Base-by-base conservation (phyloP, 257 asterid genomes). In the Vinca minor region DNA sequence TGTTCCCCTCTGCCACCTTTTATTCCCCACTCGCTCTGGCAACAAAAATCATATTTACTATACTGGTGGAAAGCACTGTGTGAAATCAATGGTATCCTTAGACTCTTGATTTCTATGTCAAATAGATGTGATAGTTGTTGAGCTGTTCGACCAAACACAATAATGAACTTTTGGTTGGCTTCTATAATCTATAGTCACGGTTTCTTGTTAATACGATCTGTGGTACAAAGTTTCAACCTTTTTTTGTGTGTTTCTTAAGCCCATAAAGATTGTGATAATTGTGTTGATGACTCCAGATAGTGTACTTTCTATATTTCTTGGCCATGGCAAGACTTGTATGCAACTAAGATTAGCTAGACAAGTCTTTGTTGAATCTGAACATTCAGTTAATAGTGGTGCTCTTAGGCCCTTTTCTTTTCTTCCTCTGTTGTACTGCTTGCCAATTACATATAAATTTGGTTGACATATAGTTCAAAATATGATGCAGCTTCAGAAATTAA, bases 401-500 rank as follows among this genome's bases (percentile, higher is more conserved):
- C 4, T 39, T 11, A n/a, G 26, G 11, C 11, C 15, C 45, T 28
- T 26, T 48, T 18, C 5, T 12, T 42, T 70, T 61, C 14, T 41
- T 54, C 45, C 38, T 32, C 47, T 9, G 26, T 18, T 0, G 28
- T 55, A 17, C 2, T 23, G 4, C 25, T 42, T 48, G 48, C 48
- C 62, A 39, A 11, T 58, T 48, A 4, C 39, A n/a, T 41, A 35
- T 20, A 58, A 64, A n/a, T 34, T 63, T 63, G 59, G 29, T 58
- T 64, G 54, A 28, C 21, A 64, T 34, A 69, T 56, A 11, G 45
- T 45, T 47, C 34, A 29, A 52, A 65, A 62, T 23, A 18, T 17
- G 45, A 17, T 82, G 85, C 85, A 85, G 92, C 77, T 85, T 63
- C 88, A 80, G 83, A 85, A 82, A 71, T 41, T 85, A 54, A 85